phyloP scores from a whole-genome alignment of 805 yeast species.

The Lachancea waltii region DNA sequence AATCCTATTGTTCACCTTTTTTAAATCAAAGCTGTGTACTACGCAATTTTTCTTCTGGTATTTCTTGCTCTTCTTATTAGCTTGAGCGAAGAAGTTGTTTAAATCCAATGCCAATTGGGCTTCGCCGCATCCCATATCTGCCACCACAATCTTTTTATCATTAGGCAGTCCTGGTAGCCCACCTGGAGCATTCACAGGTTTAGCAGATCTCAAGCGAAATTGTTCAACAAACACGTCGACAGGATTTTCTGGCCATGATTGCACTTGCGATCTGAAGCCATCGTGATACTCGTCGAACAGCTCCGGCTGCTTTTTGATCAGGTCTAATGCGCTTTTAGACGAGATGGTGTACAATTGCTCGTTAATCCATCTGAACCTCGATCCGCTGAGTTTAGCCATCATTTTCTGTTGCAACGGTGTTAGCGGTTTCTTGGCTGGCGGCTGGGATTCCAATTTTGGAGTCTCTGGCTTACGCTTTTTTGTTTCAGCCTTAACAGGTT shows the following conservation, averaged over 20 bases:
- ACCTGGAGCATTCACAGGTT: conserved; percentile 89
- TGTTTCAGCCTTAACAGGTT: too few relatives aligned
- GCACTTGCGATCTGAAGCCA: conserved; percentile 93
- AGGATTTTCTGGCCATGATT: conserved; percentile 98
- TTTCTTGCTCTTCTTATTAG: conserved; percentile 30
- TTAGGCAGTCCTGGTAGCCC: conserved; percentile 71
- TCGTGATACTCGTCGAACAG: conserved; percentile 91
- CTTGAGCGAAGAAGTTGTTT: conserved; percentile 39
- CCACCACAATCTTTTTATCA: conserved; percentile 60
- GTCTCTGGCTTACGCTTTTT: conserved; percentile 5
- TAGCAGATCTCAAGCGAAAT: conserved; percentile 50
- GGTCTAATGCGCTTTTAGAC: conserved; percentile 66
- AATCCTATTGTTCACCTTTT: conserved; percentile 79
- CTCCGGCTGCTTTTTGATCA: conserved; percentile 76
- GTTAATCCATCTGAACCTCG: conserved; percentile 96
- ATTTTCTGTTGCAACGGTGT: conserved; percentile 91
- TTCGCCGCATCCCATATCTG: conserved; percentile 99
- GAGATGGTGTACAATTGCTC: conserved; percentile 89
- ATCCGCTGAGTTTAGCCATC: conserved; percentile 91
- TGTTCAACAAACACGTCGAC: conserved; percentile 82
- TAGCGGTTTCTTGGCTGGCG: conserved; percentile 37
- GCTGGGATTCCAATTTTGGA: conserved; percentile 1
- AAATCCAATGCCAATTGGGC: conserved; percentile 77
- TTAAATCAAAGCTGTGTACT: conserved; percentile 87
- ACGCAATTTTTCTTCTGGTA: conserved; percentile 43